A percentile compares a stretch with the other conserved stretches of the same genome.
These are phyloP conservation scores for Botryotinia narcissicola DNA, from an alignment of 2,329 filamentous ascomycete species.

Conservation along the genomic window DNA sequence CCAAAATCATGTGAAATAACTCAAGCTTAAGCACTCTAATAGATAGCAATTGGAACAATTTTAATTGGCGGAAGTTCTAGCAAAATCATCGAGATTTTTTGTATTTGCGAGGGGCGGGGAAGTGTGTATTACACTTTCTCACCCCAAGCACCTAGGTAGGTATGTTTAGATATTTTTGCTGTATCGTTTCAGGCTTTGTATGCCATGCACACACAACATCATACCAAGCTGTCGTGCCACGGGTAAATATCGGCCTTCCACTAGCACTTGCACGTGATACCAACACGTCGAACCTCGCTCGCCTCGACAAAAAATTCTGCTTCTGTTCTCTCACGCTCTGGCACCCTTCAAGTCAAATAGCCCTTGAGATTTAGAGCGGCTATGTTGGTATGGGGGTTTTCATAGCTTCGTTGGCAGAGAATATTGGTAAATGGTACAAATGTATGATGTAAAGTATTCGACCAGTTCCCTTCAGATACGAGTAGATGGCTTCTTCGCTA, in stretches of 20 bases:
- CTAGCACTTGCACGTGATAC: neutral
- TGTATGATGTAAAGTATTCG: neutral
- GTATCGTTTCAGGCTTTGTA: too few relatives aligned
- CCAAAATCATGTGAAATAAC: too few relatives aligned
- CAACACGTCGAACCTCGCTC: neutral
- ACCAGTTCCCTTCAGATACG: neutral
- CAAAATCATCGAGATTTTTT: too few relatives aligned
- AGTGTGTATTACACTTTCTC: too few relatives aligned
- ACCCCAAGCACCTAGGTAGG: too few relatives aligned
- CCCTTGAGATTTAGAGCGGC: neutral
- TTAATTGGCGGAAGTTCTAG: too few relatives aligned
- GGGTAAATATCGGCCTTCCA: neutral
- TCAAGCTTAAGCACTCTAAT: too few relatives aligned
- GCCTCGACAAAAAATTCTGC: neutral
- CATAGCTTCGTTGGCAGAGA: neutral
- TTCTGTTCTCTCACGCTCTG: neutral
- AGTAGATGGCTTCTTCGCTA: neutral
- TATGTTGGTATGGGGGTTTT: neutral
- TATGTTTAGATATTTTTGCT: too few relatives aligned
- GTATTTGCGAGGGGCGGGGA: too few relatives aligned
- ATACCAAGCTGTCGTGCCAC: neutral
- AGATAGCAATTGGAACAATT: too few relatives aligned
- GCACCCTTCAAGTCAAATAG: neutral
- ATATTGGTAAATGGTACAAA: neutral
- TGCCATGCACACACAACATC: too few relatives aligned